Evolutionary conservation across 148 eudicot genomes (phyloP).

Genomic region (Rhododendron griersonianum): DNA sequence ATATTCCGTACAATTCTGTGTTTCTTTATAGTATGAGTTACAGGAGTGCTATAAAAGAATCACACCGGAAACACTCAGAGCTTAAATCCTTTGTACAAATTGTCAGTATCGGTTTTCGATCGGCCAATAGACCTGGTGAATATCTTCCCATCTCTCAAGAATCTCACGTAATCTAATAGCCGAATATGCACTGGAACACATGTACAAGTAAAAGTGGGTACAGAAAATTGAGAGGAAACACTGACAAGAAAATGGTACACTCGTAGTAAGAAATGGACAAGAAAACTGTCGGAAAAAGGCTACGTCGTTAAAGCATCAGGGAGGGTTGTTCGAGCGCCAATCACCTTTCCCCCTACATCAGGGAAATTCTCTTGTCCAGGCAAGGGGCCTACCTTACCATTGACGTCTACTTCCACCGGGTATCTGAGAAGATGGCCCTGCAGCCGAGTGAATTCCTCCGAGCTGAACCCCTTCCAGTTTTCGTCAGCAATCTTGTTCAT

Average conservation of each 20-base stretch:
- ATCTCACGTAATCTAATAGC: not conserved
- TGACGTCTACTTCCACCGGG: slow-evolving; percentile 26
- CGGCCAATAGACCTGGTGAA: not conserved
- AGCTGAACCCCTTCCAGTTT: slow-evolving; percentile 35
- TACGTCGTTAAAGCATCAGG: slow-evolving; percentile 53
- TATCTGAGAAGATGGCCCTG: slow-evolving; percentile 51
- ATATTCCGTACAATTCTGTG: not conserved
- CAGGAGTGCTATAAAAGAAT: not conserved
- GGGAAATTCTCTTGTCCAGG: slow-evolving; percentile 43
- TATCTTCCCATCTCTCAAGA: not conserved
- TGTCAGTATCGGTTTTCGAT: not conserved
- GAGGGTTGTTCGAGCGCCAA: slow-evolving; percentile 30
- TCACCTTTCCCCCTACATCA: slow-evolving; percentile 48
- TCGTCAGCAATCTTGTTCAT: slow-evolving; percentile 38
- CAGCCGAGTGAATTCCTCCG: slow-evolving; percentile 22
- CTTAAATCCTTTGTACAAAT: not conserved
- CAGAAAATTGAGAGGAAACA: not conserved
- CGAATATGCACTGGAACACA: not conserved
- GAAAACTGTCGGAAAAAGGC: not conserved
- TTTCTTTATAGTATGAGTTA: not conserved
- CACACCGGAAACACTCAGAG: not conserved
- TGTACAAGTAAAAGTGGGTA: not conserved
- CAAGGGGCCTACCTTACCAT: slow-evolving; percentile 39
- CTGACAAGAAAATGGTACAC: not conserved
- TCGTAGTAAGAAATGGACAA: not conserved